Evolutionary conservation across 2,329 filamentous ascomycete genomes (phyloP), one percentile per base, ranked within the genome.

Genomic region (Calycina herbarum): DNA sequence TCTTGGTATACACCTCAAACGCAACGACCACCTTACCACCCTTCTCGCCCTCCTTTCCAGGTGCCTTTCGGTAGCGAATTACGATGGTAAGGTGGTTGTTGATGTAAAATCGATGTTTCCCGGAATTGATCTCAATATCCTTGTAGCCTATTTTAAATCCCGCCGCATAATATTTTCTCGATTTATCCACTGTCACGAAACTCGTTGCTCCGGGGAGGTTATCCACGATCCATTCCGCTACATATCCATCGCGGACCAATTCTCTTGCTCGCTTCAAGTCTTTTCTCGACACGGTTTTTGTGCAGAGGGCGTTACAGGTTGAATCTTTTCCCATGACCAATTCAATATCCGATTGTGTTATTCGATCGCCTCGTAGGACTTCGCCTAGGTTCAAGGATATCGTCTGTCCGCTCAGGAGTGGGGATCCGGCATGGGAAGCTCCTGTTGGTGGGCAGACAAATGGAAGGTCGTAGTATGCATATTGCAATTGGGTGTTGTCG

Each of bases 221-320:
- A 77, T 97, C 93, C 69, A 95, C 90, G 71, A 96, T 96, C 93
- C 93, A 96, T 78, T 96, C 93, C 1, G 89, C 89, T n/a, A 95
- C 88, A 76, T 95, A 96, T 42, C 90, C 91, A 62, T 93, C 86
- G 67, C 85, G 85, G 48, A 96, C 89, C 73, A 96, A 79, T 68
- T 93, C 82, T 71, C 85, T 86, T 4, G 91, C 90, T 75, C 87
- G 85, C 71, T 85, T 83, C 65, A 96, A 77, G 58, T 89, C 89
- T 57, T 82, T 81, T 48, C 86, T 83, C 68, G 85, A 85, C 17
- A 95, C 81, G 63, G 89, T 83, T 61, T 83, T 84, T 45, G 84
- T 89, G 79, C 93, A 95, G 11, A 96, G 84, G 71, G 88, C 85
- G 67, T 85, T 86, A 71, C 90, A 93, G 73, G 90, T 83, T 64